Evolutionary conservation across 23 red algal genomes (phyloP).

Genomic region (Gracilaria domingensis): DNA sequence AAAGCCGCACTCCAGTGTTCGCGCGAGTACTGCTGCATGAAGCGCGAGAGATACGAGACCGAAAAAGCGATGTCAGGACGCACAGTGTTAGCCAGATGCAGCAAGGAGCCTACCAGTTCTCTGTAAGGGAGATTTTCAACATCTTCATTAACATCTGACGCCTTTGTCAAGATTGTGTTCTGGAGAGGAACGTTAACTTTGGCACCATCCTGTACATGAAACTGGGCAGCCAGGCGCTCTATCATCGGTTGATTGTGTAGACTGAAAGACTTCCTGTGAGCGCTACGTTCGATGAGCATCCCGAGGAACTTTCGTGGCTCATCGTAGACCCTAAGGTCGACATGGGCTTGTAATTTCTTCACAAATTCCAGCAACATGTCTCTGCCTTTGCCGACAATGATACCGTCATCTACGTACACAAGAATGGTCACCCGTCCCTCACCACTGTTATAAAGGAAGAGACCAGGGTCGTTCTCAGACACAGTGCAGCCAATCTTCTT

Average conservation of each 20-base stretch:
- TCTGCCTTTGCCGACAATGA: background rate
- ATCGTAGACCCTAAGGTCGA: background rate
- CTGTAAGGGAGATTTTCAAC: background rate
- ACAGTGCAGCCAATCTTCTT: background rate
- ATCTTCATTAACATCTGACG: background rate
- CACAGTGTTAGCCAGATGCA: background rate
- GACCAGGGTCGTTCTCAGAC: background rate
- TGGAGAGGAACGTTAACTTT: background rate
- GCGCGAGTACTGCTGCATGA: background rate
- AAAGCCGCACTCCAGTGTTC: background rate
- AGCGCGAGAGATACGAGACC: background rate
- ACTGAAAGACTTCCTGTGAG: background rate
- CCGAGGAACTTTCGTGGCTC: background rate
- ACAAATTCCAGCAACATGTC: background rate
- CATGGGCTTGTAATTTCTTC: background rate
- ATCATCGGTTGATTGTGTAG: background rate
- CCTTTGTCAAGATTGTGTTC: background rate
- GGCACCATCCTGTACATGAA: background rate
- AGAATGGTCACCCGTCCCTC: background rate
- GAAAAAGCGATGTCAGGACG: background rate
- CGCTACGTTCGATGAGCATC: background rate
- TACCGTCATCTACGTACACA: background rate
- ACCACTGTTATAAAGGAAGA: background rate
- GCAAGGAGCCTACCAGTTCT: background rate
- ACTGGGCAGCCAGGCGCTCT: background rate